These are phyloP conservation scores for Halophytophthora polymorphica DNA, from an alignment of 352 stramenopile genomes.

Conservation along the genomic window DNA sequence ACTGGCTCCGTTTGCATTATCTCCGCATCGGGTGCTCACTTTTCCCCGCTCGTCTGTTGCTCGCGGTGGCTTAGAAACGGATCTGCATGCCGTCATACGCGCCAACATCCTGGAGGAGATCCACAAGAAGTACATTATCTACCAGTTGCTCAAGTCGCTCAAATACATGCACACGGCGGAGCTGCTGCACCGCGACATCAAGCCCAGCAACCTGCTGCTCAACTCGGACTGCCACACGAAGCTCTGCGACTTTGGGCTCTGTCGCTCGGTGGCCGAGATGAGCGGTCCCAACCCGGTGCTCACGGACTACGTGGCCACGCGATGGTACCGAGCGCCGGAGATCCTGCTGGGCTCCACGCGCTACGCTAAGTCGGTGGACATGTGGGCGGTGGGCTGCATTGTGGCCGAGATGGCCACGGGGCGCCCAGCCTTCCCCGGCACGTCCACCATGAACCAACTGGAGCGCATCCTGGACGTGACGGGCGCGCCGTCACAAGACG, in stretches of 20 bases:
- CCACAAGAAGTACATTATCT: conserved; percentile 97
- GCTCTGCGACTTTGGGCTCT: conserved; percentile 96
- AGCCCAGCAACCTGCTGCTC: conserved; percentile 95
- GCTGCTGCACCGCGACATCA: conserved; percentile 95
- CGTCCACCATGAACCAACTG: conserved; percentile 96
- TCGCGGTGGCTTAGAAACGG: conserved; percentile 73
- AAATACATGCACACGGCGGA: conserved; percentile 96
- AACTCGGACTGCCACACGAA: conserved; percentile 95
- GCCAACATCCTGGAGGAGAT: conserved; percentile 95
- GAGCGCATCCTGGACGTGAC: conserved; percentile 96
- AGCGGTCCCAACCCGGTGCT: conserved; percentile 80
- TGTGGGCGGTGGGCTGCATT: conserved; percentile 94
- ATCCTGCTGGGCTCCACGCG: conserved; percentile 92
- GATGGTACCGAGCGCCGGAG: conserved; percentile 95
- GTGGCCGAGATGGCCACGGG: conserved; percentile 93
- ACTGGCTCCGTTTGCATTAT: background rate
- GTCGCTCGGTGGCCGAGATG: conserved; percentile 87
- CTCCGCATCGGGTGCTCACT: no score
- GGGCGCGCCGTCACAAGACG: conserved; percentile 81
- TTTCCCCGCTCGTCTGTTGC: no score
- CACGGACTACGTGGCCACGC: conserved; percentile 95
- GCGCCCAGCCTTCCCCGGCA: conserved; percentile 92
- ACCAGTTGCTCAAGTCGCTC: conserved; percentile 94
- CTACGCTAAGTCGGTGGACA: conserved; percentile 93
- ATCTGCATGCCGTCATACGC: conserved; percentile 94